These are phyloP conservation scores for Carallia pectinifolia DNA, from an alignment of 345 rosid species.

Conservation along the genomic window DNA sequence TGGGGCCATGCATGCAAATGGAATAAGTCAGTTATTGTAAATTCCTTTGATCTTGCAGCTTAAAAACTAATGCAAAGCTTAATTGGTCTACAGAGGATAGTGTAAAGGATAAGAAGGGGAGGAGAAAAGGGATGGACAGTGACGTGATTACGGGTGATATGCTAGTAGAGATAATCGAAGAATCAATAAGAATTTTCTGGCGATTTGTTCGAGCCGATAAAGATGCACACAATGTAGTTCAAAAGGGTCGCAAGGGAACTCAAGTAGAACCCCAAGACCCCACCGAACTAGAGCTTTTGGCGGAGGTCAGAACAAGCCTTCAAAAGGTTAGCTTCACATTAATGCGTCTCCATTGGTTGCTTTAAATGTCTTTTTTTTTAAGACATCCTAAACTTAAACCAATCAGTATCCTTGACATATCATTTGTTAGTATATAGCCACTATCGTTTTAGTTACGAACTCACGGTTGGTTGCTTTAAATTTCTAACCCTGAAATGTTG, in stretches of 20 bases:
- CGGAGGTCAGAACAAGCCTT: slow-evolving; percentile 50
- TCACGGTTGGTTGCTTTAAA: background rate
- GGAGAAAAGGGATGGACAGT: slow-evolving; percentile 39
- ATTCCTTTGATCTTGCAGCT: slow-evolving; percentile 13
- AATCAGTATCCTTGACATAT: too few species aligned
- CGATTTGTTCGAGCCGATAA: slow-evolving; percentile 76
- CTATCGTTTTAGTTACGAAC: too few species aligned
- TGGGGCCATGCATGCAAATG: slow-evolving; percentile 1
- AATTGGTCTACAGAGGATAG: slow-evolving; percentile 59
- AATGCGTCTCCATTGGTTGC: background rate
- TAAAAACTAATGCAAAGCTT: slow-evolving; percentile 2
- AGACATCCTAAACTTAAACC: too few species aligned
- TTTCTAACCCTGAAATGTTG: background rate
- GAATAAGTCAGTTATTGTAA: slow-evolving; percentile 6
- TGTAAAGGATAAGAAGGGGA: slow-evolving; percentile 46
- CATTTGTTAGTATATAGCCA: too few species aligned
- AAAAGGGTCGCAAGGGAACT: slow-evolving; percentile 42
- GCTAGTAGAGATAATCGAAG: slow-evolving; percentile 85
- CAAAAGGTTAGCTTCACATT: slow-evolving; percentile 51
- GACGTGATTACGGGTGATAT: slow-evolving; percentile 50
- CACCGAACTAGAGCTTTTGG: slow-evolving; percentile 42
- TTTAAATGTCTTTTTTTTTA: too few species aligned
- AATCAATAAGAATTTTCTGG: slow-evolving; percentile 90
- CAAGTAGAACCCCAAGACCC: slow-evolving; percentile 65
- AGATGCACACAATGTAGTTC: slow-evolving; percentile 35